Percentiles rank a stretch among this genome's conserved stretches.
These are phyloP conservation scores for Talaromyces sp. DNA, from an alignment of 2,329 filamentous ascomycete genomes.

Conservation along the genomic window DNA sequence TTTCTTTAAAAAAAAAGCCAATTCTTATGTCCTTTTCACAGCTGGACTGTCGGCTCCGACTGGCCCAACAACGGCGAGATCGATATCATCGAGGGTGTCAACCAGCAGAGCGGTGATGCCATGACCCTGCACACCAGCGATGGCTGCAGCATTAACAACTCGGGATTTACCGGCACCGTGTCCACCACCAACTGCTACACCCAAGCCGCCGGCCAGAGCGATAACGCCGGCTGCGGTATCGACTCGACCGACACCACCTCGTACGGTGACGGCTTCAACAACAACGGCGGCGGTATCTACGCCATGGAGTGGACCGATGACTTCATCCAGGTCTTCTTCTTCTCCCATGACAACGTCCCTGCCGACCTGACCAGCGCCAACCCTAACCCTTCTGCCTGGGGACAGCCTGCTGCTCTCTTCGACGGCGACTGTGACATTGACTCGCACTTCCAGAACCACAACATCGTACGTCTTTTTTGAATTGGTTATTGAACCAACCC, in stretches of 20 bases:
- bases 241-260: conserved; percentile 43
- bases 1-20: neutral
- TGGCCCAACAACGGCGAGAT: conserved; percentile 72
- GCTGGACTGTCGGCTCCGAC: conserved; percentile 56
- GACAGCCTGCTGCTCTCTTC: conserved; percentile 63
- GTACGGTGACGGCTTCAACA: conserved; percentile 68
- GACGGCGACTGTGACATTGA: conserved; percentile 66
- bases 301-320: conserved; percentile 70
- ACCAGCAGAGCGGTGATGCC: conserved; percentile 53
- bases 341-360: conserved; percentile 63
- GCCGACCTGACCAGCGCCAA: conserved; percentile 53
- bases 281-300: conserved; percentile 63
- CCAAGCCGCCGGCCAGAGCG: conserved; percentile 35
- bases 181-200: conserved; percentile 56
- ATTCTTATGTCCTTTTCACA: conserved; percentile 12
- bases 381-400: conserved; percentile 66
- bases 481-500: neutral
- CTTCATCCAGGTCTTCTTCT: conserved; percentile 76
- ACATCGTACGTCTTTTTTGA: conserved; percentile 47
- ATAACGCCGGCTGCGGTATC: conserved; percentile 57
- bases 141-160: conserved; percentile 54
- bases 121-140: conserved; percentile 64
- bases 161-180: conserved; percentile 42
- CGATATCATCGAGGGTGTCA: conserved; percentile 75
- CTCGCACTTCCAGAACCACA: conserved; percentile 63